These are phyloP conservation scores for Saturnispora bothae DNA, from an alignment of 805 yeast genomes.

Conservation along the genomic window DNA sequence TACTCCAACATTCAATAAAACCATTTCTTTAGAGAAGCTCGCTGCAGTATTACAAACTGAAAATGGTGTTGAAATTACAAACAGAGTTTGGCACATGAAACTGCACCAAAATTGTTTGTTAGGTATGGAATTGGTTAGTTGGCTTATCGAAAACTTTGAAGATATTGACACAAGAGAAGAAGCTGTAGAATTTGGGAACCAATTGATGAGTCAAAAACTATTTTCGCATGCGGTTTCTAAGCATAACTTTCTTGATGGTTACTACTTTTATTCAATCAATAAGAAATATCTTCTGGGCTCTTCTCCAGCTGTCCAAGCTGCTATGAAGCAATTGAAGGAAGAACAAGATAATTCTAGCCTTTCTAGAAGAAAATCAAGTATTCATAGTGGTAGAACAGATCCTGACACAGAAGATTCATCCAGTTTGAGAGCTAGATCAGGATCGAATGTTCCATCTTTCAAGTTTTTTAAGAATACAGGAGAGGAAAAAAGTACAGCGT, in stretches of 20 bases:
- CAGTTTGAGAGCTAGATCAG: conserved; percentile 3
- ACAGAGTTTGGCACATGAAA: conserved; percentile 86
- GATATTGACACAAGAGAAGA: conserved; percentile 78
- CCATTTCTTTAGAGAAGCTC: conserved; percentile 40
- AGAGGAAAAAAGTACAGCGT: not conserved
- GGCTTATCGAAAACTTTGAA: conserved; percentile 70
- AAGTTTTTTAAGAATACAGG: conserved; percentile 1
- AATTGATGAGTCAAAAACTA: conserved; percentile 58
- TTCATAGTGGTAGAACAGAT: conserved; percentile 4
- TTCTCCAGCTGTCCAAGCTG: conserved; percentile 6
- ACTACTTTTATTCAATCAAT: conserved; percentile 71
- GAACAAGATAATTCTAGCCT: not conserved
- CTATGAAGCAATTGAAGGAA: conserved; percentile 3
- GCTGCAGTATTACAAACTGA: conserved; percentile 59
- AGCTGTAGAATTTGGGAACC: conserved; percentile 73
- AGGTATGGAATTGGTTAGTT: conserved; percentile 77
- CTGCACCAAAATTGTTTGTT: conserved; percentile 67
- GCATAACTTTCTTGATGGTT: conserved; percentile 85
- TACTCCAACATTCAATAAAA: conserved; percentile 34
- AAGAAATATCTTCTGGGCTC: conserved; percentile 33
- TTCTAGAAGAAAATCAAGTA: conserved; percentile 6
- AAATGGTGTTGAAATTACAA: conserved; percentile 56
- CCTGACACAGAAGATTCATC: conserved; percentile 4
- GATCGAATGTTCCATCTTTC: conserved; percentile 4
- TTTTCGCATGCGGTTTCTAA: conserved; percentile 75